phyloP scores from a whole-genome alignment of 1,284 basidiomycete genomes.

The Trametes pubescens region DNA sequence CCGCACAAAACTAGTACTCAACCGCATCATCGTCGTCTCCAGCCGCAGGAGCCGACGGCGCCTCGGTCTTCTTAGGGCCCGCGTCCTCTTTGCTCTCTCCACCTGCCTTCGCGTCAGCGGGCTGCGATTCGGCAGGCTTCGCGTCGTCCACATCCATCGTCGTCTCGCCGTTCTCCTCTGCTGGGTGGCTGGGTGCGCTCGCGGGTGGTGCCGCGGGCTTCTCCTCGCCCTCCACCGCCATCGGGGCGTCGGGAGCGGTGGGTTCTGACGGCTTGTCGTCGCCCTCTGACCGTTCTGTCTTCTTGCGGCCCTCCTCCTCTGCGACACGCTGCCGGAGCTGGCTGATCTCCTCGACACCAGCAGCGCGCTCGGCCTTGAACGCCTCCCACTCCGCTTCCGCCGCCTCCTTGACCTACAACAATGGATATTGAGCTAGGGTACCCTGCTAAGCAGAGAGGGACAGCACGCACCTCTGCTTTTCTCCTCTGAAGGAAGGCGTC shows the following conservation, averaged over 20 bases:
- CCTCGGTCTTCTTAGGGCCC: conserved; percentile 41
- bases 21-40: conserved; percentile 69
- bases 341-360: conserved; percentile 68
- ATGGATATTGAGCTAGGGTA: neutral
- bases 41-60: conserved; percentile 46
- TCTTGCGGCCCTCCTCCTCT: conserved; percentile 59
- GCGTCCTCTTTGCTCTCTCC: conserved; percentile 19
- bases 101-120: conserved; percentile 20
- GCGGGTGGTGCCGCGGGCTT: conserved; percentile 10
- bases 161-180: conserved; percentile 25
- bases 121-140: conserved; percentile 2
- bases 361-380: conserved; percentile 66
- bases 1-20: conserved; percentile 52
- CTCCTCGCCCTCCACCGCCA: conserved; percentile 32
- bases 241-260: conserved; percentile 26
- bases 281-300: conserved; percentile 43
- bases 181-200: conserved; percentile 5
- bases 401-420: conserved; percentile 63
- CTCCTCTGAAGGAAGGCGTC: conserved; percentile 69
- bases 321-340: conserved; percentile 68
- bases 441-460: too few species aligned
- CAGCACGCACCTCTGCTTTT: conserved; percentile 62
- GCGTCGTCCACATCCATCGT: conserved; percentile 42
- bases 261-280: conserved; percentile 28
- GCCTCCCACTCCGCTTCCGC: conserved; percentile 71